phyloP scores from a whole-genome alignment of 257 asterid species.

The Nicotiana paniculata region DNA sequence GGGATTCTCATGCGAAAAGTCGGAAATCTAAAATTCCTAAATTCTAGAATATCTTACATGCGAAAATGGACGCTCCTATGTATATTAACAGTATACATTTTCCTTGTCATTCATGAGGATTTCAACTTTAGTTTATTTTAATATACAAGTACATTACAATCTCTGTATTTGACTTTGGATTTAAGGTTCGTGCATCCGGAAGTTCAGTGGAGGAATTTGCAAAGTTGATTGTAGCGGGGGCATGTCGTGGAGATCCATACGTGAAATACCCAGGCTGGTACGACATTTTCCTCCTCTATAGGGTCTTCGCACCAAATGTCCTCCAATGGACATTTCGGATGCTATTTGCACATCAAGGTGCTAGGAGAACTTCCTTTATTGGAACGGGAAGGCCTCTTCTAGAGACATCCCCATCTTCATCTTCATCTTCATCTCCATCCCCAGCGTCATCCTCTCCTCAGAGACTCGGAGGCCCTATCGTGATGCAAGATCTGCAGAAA shows the following conservation, averaged over 20 bases:
- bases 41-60: too few species aligned
- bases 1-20: too few species aligned
- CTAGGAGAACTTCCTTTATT: slow-evolving; percentile 53
- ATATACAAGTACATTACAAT: background rate
- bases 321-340: slow-evolving; percentile 66
- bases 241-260: slow-evolving; percentile 70
- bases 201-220: slow-evolving; percentile 75
- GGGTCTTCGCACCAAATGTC: slow-evolving; percentile 70
- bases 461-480: slow-evolving; percentile 12
- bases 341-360: slow-evolving; percentile 39
- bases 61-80: too few species aligned
- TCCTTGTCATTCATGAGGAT: background rate
- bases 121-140: background rate
- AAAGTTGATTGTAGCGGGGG: slow-evolving; percentile 60
- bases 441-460: slow-evolving; percentile 1
- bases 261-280: slow-evolving; percentile 86
- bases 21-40: too few species aligned
- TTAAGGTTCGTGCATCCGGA: slow-evolving; percentile 58
- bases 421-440: background rate
- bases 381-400: slow-evolving; percentile 62
- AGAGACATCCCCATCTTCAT: slow-evolving; percentile 31
- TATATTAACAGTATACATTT: background rate
- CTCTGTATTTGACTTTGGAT: background rate
- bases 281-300: slow-evolving; percentile 58
- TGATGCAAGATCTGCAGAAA: slow-evolving; percentile 32